A percentile compares a stretch with the other conserved stretches of the same genome.
Evolutionary conservation across 2,329 filamentous ascomycete genomes (phyloP).

Genomic region (Didymosphaeria variabile): DNA sequence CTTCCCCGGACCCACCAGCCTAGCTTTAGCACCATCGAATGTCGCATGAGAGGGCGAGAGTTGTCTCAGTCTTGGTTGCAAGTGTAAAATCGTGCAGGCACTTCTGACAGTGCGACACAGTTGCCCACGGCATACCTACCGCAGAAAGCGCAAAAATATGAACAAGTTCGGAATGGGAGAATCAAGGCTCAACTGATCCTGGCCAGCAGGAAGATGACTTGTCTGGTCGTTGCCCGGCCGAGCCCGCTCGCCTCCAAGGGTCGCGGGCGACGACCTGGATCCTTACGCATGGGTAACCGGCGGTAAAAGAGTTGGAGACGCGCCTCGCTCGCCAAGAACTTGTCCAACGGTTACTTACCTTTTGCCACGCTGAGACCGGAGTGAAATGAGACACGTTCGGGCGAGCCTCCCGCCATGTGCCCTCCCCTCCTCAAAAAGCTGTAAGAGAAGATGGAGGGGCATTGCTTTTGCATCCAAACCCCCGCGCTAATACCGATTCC

Average conservation of each 20-base stretch:
- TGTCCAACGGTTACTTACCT: constrained; percentile 1
- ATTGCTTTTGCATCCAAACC: constrained; percentile 35
- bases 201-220: constrained; percentile 22
- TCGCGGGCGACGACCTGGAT: constrained; percentile 17
- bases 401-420: background rate
- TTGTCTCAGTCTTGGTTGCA: constrained; percentile 10
- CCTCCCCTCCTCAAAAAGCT: constrained; percentile 1
- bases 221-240: constrained; percentile 27
- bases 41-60: constrained; percentile 26
- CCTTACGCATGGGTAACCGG: constrained; percentile 23
- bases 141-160: background rate
- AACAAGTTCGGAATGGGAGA: background rate
- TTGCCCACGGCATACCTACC: constrained; percentile 4
- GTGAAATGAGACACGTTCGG: background rate
- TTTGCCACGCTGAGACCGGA: constrained; percentile 8
- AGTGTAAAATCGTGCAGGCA: constrained; percentile 6
- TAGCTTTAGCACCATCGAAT: constrained; percentile 21
- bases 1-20: constrained; percentile 48
- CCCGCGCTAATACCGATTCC: constrained; percentile 48
- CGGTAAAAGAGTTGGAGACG: constrained; percentile 22
- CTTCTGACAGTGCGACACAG: constrained; percentile 10
- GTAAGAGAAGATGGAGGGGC: constrained; percentile 29
- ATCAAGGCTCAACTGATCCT: constrained; percentile 10
- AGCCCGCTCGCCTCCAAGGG: constrained; percentile 23
- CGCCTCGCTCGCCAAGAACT: constrained; percentile 11